Base-by-base conservation (phyloP, 208 protist species). In the Trichomonas tenax region DNA sequence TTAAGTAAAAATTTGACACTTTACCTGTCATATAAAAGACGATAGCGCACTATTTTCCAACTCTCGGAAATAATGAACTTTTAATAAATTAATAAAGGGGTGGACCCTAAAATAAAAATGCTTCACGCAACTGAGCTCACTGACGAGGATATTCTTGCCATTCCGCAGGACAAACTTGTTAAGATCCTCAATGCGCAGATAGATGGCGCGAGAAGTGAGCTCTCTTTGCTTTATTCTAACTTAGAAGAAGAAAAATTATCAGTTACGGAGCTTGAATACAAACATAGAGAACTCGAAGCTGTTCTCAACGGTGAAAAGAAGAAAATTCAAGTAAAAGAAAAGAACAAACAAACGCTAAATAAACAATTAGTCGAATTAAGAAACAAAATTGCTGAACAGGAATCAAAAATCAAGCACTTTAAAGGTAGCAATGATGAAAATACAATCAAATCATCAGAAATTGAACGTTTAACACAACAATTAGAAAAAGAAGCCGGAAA, bases 181-280 rank as follows among this genome's bases (percentile, higher is more conserved):
- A 93, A 93, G 31, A 93, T 93, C 36, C 15, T 93, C 38, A 23
- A 48, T 26, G 86, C 86, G 0, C 86, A 93, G 46, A 93, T 93
- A 38, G 86, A 93, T 21, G 86, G 86, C 26, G 86, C 40, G 8
- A 48, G 86, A 51, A 44, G 40, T 48, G n/a, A 93, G 45, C 44
- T 93, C 3, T 8, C 17, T 9, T 41, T 17, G 34, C 31, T 93
- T 17, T 93, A 93, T 93, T 14, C 41, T 58, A 51, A 48, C 14
- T 51, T 93, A 21, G 86, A 93, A 51, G n/a, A 93, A 51, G 86
- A 93, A 93, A 93, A 93, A 51, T 34, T 93, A 38, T n/a, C 26
- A 41, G 45, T 48, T 6, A 51, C 86, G 38, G 86, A 93, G 36
- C 26, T 93, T 36, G 86, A 93, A 51, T 93, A 51, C 44, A 93